These are phyloP conservation scores for Chalciporus chontae DNA, from an alignment of 768 basidiomycete genomes.

Conservation along the genomic window DNA sequence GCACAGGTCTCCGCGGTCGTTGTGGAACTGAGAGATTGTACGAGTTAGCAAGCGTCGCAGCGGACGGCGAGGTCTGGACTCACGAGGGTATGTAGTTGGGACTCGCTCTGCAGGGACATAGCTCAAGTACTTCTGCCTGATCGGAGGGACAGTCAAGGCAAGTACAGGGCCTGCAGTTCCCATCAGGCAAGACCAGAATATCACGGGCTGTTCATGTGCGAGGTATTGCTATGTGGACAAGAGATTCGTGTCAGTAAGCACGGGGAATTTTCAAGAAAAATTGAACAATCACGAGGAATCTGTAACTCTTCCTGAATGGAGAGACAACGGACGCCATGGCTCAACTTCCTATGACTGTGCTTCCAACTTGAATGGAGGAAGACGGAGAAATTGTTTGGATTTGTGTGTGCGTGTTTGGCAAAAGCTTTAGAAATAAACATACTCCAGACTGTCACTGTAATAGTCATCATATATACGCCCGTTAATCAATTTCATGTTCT, in stretches of 20 bases:
- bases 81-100: constrained; percentile 79
- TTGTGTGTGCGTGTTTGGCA: constrained; percentile 10
- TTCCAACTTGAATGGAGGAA: constrained; percentile 2
- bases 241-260: neutral
- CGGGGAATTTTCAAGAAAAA: neutral
- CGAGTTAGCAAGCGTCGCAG: neutral
- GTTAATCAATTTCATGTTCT: too few species aligned
- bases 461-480: too few species aligned
- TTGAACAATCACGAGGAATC: constrained; percentile 24
- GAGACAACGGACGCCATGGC: constrained; percentile 29
- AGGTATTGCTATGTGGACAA: constrained; percentile 69
- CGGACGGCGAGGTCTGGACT: constrained; percentile 26
- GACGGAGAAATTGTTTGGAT: constrained; percentile 19
- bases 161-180: constrained; percentile 74
- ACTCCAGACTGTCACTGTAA: too few species aligned
- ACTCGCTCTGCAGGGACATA: constrained; percentile 64
- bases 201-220: constrained; percentile 87
- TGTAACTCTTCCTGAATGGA: constrained; percentile 28
- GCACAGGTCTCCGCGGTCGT: constrained; percentile 61
- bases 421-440: constrained; percentile 23
- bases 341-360: neutral
- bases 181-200: constrained; percentile 82
- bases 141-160: constrained; percentile 72
- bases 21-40: constrained; percentile 53
- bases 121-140: constrained; percentile 67